phyloP scores from a whole-genome alignment of 495 filamentous ascomycete genomes.

The Apodospora peruviana region DNA sequence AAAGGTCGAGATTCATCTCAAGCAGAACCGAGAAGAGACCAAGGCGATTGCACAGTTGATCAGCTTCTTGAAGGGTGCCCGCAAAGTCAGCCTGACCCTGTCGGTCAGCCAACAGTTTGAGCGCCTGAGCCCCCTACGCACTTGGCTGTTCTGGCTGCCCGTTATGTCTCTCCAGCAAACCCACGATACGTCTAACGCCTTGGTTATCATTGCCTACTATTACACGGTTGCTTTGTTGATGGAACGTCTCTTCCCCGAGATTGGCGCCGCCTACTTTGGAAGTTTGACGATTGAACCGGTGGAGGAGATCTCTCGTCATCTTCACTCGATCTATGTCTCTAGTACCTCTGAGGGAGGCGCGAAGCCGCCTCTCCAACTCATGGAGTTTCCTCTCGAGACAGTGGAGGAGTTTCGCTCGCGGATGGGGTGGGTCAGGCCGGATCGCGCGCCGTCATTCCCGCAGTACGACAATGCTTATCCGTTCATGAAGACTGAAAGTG shows the following conservation, averaged over 20 bases:
- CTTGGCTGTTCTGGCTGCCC: conserved; percentile 95
- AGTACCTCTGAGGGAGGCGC: conserved; percentile 37
- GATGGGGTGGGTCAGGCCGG: conserved; percentile 56
- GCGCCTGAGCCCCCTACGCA: conserved; percentile 74
- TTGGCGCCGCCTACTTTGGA: conserved; percentile 81
- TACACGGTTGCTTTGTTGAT: conserved; percentile 81
- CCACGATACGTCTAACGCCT: conserved; percentile 53
- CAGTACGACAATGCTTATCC: conserved; percentile 44
- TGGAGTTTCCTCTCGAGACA: conserved; percentile 60
- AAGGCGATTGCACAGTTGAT: conserved; percentile 73
- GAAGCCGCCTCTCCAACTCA: conserved; percentile 48
- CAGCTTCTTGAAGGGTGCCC: conserved; percentile 73
- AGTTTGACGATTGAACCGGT: conserved; percentile 69
- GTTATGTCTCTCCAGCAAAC: conserved; percentile 58
- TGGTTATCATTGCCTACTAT: conserved; percentile 85
- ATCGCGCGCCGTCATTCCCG: conserved; percentile 48
- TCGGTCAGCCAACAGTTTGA: conserved; percentile 79
- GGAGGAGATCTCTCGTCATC: conserved; percentile 67
- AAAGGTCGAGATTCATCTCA: conserved; percentile 63
- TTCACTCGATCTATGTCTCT: conserved; percentile 44
- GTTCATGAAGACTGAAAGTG: conserved; percentile 37
- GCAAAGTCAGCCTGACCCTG: conserved; percentile 65
- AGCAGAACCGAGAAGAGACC: conserved; percentile 66
- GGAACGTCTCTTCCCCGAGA: conserved; percentile 85
- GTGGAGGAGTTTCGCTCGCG: conserved; percentile 54